A percentile compares a stretch with the other conserved stretches of the same genome.
phyloP scores from a whole-genome alignment of 768 basidiomycete genomes.

The Leucocoprinus birnbaumii region DNA sequence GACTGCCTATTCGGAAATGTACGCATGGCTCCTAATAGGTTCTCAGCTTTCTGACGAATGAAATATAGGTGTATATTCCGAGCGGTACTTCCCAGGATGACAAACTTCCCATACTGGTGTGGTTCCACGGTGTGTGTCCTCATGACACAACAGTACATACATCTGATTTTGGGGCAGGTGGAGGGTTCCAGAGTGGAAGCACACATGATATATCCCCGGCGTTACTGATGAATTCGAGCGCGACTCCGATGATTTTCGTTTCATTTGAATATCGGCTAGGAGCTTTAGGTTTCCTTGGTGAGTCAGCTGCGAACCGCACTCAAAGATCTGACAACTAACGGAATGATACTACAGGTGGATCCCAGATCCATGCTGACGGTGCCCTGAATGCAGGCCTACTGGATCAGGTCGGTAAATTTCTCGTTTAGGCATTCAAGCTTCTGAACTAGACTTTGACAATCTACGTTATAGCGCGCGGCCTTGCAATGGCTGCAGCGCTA shows the following conservation, averaged over 20 bases:
- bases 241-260: constrained; percentile 33
- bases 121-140: constrained; percentile 34
- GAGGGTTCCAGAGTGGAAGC: constrained; percentile 37
- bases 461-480: constrained; percentile 25
- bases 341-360: constrained; percentile 26
- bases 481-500: constrained; percentile 37
- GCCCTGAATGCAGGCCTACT: constrained; percentile 34
- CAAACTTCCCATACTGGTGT: constrained; percentile 36
- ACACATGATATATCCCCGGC: constrained; percentile 30
- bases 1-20: constrained; percentile 45
- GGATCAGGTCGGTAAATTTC: constrained; percentile 30
- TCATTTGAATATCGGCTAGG: constrained; percentile 41
- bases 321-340: too few relatives aligned
- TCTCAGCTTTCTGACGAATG: background rate
- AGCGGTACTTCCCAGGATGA: constrained; percentile 18
- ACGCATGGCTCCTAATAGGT: background rate
- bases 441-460: background rate
- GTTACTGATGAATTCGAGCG: constrained; percentile 26
- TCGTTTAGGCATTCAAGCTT: background rate
- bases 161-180: constrained; percentile 23
- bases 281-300: constrained; percentile 39
- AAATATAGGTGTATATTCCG: constrained; percentile 32
- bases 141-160: background rate
- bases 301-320: constrained; percentile 3
- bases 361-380: constrained; percentile 28